Percentiles rank a stretch among this genome's conserved stretches.
Evolutionary conservation across 1,284 basidiomycete species (phyloP).

Genomic region (Ganoderma multipileum): DNA sequence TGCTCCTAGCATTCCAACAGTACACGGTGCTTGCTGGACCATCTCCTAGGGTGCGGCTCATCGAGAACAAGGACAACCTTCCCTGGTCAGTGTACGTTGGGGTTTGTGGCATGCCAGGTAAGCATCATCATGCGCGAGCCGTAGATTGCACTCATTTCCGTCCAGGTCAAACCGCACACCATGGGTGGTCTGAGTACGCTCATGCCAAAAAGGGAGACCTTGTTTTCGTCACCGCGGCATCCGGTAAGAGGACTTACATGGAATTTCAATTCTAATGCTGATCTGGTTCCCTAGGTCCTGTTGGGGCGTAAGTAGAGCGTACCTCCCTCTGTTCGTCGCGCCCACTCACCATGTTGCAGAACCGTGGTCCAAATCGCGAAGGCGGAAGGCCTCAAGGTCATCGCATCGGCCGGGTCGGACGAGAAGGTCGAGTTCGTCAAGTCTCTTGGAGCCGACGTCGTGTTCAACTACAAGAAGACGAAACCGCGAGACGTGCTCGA

Average conservation of each 20-base stretch:
- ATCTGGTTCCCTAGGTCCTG: constrained; percentile 20
- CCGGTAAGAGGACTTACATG: constrained; percentile 18
- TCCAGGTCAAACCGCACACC: constrained; percentile 36
- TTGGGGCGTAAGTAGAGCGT: constrained; percentile 27
- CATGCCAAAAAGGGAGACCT: constrained; percentile 34
- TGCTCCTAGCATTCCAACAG: constrained; percentile 30
- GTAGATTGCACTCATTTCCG: not conserved
- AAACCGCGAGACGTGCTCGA: constrained; percentile 57
- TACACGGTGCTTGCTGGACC: constrained; percentile 25
- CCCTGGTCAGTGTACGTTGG: constrained; percentile 42
- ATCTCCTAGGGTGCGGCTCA: constrained; percentile 14
- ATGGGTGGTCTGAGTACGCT: constrained; percentile 35
- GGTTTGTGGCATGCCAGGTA: constrained; percentile 42
- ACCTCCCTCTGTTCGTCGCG: too few relatives aligned
- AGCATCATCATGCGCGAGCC: not conserved
- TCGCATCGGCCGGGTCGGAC: constrained; percentile 74
- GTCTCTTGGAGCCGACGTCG: constrained; percentile 68
- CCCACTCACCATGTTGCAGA: constrained; percentile 27
- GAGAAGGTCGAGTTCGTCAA: constrained; percentile 73
- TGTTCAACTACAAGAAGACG: constrained; percentile 75
- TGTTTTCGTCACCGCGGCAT: constrained; percentile 34
- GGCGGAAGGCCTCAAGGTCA: constrained; percentile 67
- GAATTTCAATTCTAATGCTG: not conserved
- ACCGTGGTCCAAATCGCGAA: constrained; percentile 70
- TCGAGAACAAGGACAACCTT: constrained; percentile 37